Base-by-base conservation (phyloP, 352 stramenopile species). In the Pythium vanterpoolii region DNA sequence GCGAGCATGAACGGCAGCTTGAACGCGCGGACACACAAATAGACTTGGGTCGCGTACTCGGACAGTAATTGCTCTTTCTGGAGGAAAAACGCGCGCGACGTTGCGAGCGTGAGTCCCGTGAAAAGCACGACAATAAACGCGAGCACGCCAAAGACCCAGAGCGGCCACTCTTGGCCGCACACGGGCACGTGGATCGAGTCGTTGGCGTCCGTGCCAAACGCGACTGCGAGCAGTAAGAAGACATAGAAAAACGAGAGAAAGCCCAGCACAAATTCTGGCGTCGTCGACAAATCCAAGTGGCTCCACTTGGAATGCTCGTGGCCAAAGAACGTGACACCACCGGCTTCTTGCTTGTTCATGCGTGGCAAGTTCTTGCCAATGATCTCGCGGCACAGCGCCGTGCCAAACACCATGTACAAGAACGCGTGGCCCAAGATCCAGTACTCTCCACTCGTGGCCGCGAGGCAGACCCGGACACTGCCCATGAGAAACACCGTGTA, bases 211-310 rank as follows among this genome's bases (percentile, higher is more conserved):
- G 75, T 78, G 6, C 76, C 76, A 53, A 95, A 95, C 3, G 81
- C 84, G 14, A 92, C 79, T 1, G 76, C 81, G 8, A 95, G 71
- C 23, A 95, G 66, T 48, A 95, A 50, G 56, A 93, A 93, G 30
- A 95, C 66, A 44, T 93, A 95, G 57, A 93, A 87, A 51, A 95
- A 95, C 6, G 79, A 93, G 6, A 95, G 43, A 43, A 93, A 83
- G 0, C 86, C 86, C 6, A 95, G 49, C 21, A 86, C 86, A 39
- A 95, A 95, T 51, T 95, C 84, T 2, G 86, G 83, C 2, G 78
- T 93, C 8, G 81, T 92, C 7, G 81, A 85, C 27, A 86, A 56
- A 62, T 95, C 83, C 16, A 89, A 65, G 61, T 92, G 83, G 9
- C 71, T 74, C 68, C 72, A 84, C 36, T 75, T 69, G 7, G 43